Conservation (phyloP, 176 grass and related monocot genomes). For the Musa acuminata region DNA sequence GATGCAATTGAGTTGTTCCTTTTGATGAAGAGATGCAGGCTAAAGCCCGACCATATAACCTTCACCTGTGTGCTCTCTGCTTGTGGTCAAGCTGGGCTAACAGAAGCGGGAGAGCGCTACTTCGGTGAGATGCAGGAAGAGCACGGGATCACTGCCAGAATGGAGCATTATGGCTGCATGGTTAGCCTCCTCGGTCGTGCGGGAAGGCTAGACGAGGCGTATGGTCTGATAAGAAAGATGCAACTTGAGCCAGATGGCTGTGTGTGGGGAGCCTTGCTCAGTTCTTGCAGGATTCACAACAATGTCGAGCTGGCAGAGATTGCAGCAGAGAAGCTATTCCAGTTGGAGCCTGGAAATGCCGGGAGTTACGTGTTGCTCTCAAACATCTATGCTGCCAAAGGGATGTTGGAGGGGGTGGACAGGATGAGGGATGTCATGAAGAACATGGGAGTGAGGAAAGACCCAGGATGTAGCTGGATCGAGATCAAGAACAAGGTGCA, state of each 20-base stretch:
- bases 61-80: constrained; percentile 59
- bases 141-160: constrained; percentile 38
- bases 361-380: constrained; percentile 75
- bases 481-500: constrained; percentile 73
- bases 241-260: constrained; percentile 49
- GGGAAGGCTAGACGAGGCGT: constrained; percentile 49
- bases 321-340: constrained; percentile 53
- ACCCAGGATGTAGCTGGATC: constrained; percentile 71
- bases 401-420: constrained; percentile 55
- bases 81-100: constrained; percentile 48
- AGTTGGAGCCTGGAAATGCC: constrained; percentile 53
- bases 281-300: constrained; percentile 48
- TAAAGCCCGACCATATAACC: constrained; percentile 51
- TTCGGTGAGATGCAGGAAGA: constrained; percentile 45
- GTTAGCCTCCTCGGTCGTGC: constrained; percentile 57
- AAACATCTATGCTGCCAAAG: constrained; percentile 72
- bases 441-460: constrained; percentile 48
- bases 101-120: constrained; percentile 34
- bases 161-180: constrained; percentile 75
- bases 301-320: constrained; percentile 47
- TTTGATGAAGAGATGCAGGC: constrained; percentile 32
- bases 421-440: constrained; percentile 52
- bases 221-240: constrained; percentile 55
- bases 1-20: constrained; percentile 36
- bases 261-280: constrained; percentile 65